phyloP scores from a whole-genome alignment of 495 filamentous ascomycete species.

The Aspergillus diversus region DNA sequence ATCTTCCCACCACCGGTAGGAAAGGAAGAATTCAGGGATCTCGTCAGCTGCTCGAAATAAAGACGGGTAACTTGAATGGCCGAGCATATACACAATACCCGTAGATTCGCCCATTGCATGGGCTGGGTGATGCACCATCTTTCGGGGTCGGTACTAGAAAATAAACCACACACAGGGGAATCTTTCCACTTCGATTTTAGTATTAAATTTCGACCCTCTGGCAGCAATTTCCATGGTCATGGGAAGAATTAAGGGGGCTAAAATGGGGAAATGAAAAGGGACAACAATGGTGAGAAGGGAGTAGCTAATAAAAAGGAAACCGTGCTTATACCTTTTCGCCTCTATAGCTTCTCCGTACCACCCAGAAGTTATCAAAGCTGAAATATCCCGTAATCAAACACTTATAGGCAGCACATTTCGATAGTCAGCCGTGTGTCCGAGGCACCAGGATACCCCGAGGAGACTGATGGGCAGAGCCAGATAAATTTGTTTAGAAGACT shows the following conservation, averaged over 20 bases:
- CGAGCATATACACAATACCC: slow-evolving; percentile 18
- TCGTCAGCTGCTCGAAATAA: slow-evolving; percentile 39
- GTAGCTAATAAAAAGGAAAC: neutral
- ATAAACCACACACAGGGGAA: too few relatives aligned
- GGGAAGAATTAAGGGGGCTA: neutral
- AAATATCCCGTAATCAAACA: slow-evolving; percentile 21
- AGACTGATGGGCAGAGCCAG: neutral
- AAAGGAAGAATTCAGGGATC: slow-evolving; percentile 34
- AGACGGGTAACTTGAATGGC: slow-evolving; percentile 33
- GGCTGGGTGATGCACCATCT: slow-evolving; percentile 20
- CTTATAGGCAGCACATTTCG: slow-evolving; percentile 17
- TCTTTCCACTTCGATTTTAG: too few relatives aligned
- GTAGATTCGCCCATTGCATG: slow-evolving; percentile 8
- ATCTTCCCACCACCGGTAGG: slow-evolving; percentile 51
- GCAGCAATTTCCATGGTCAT: neutral
- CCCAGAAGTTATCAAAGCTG: slow-evolving; percentile 5
- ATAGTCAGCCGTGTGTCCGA: slow-evolving; percentile 11
- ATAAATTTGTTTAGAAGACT: slow-evolving; percentile 4
- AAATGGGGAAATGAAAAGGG: neutral
- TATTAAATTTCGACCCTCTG: neutral
- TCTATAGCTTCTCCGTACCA: slow-evolving; percentile 10
- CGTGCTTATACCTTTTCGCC: slow-evolving; percentile 13
- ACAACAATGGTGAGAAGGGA: neutral
- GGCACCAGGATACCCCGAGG: slow-evolving; percentile 18
- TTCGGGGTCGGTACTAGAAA: too few relatives aligned